Evolutionary conservation across 306 rosid genomes (phyloP), one percentile per base, ranked within the genome.

Genomic region (Glycine tomentella): DNA sequence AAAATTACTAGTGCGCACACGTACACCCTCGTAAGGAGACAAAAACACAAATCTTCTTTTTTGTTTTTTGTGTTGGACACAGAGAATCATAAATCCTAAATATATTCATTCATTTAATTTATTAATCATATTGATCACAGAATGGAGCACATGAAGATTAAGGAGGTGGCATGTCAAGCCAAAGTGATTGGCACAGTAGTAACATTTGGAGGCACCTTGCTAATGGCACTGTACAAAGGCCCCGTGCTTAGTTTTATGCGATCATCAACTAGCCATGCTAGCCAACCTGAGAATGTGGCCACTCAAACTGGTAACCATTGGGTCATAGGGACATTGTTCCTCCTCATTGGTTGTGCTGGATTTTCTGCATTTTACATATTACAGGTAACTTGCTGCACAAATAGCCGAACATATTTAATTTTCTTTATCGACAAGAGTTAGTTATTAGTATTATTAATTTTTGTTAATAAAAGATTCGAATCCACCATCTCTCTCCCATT

Each of bases 161-260:
- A 80, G 86, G 91, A 83, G 72, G 7, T 88, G 4, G 72, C 86
- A 55, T 87, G 94, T 34, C 95, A 90, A 74, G 97, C 94, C 0
- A 95, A 95, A 82, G 83, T 95, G 79, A 40, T 88, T 2, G 99
- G 99, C 5, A 95, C 99, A 0, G 70, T 59, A 62, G 80, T 91
- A 72, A 91, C 97, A 0, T 89, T 95, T 2, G 84, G 87, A 7
- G 99, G 97, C 75, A 95, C 97, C 3, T 89, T 95, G 85, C 8
- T 92, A 1, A 90, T 94, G 97, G 91, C 97, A 34, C 34, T 92
- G 1, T 92, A 90, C 88, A 94, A 91, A 83, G 97, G 98, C 31
- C 94, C 97, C 0, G 80, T 80, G 0, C 56, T 94, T 34, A 75
- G 79, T 49, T 15, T 81, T 38, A 49, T 58, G 25, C 9, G 52